Conservation (phyloP, 2,329 filamentous ascomycete genomes). For the Chrysoporthe deuterocubensis region DNA sequence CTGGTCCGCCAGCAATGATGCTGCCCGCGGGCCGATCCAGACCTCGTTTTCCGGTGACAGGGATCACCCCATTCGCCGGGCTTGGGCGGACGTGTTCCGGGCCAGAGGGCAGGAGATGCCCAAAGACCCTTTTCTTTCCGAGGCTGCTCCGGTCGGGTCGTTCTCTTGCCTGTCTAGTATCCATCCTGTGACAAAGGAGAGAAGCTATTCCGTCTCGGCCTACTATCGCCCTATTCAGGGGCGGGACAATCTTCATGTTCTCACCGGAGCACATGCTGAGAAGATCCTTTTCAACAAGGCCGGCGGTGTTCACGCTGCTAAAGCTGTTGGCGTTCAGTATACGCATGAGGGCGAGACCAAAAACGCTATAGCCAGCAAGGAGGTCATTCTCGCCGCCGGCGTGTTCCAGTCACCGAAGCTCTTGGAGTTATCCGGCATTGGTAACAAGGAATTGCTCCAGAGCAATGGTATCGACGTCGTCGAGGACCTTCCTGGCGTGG, state of each 20-base stretch:
- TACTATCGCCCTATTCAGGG: conserved; percentile 25
- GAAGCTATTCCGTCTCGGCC: conserved; percentile 27
- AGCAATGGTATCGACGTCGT: conserved; percentile 35
- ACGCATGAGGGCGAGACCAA: conserved; percentile 30
- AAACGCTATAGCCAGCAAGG: conserved; percentile 29
- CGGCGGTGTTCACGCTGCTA: not conserved
- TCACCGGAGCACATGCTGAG: conserved; percentile 33
- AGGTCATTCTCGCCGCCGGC: conserved; percentile 40
- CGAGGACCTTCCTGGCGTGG: conserved; percentile 39
- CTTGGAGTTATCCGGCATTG: conserved; percentile 41
- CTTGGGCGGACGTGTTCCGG: conserved; percentile 17
- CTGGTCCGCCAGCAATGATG: conserved; percentile 2
- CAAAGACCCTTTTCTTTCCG: conserved; percentile 14
- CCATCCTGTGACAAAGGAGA: conserved; percentile 27
- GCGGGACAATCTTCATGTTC: conserved; percentile 25
- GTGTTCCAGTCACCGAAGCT: conserved; percentile 40
- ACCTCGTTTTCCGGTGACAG: conserved; percentile 16
- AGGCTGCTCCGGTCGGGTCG: conserved; percentile 8
- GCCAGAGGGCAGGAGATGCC: not conserved
- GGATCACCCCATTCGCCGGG: conserved; percentile 7
- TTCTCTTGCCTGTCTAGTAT: conserved; percentile 25
- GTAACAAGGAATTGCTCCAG: conserved; percentile 33
- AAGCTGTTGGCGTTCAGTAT: conserved; percentile 33
- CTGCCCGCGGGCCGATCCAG: conserved; percentile 11
- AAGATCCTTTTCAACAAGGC: conserved; percentile 30